Percentiles rank a stretch among this genome's conserved stretches.
These are phyloP conservation scores for Podila epigama DNA, from an alignment of 192 early-diverging fungal genomes.

Conservation along the genomic window DNA sequence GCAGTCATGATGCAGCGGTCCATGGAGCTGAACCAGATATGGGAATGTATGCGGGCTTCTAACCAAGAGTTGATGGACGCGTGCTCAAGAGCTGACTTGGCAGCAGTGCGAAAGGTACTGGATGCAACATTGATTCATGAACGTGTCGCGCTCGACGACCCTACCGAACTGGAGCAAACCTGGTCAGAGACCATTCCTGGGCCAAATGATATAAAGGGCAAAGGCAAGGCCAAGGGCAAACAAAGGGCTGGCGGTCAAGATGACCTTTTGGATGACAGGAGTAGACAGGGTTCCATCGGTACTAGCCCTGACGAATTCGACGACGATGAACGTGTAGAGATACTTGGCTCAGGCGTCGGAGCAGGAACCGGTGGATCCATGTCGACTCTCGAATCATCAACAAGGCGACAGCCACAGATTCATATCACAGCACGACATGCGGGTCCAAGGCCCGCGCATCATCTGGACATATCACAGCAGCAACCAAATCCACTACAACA, in stretches of 20 bases:
- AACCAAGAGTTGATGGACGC: constrained; percentile 40
- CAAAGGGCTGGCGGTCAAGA: neutral
- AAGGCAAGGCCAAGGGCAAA: neutral
- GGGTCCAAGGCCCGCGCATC: neutral
- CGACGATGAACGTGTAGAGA: neutral
- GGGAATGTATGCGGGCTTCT: constrained; percentile 29
- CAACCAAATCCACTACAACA: no score
- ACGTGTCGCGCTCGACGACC: constrained; percentile 5
- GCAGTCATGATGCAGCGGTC: constrained; percentile 9
- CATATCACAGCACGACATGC: neutral
- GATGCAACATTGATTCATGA: constrained; percentile 16
- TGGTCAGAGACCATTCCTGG: neutral
- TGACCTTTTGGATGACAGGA: neutral
- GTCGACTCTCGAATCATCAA: neutral
- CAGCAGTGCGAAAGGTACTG: constrained; percentile 14
- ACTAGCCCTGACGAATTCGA: neutral
- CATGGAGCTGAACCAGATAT: constrained; percentile 28
- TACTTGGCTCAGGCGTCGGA: constrained; percentile 5
- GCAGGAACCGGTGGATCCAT: no score
- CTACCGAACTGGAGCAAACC: neutral
- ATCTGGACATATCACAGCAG: no score
- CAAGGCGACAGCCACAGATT: neutral
- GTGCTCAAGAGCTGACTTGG: constrained; percentile 26
- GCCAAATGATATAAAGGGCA: no score
- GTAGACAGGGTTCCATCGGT: constrained; percentile 2